Conservation (phyloP, 768 basidiomycete genomes). For the Hericium coralloides region DNA sequence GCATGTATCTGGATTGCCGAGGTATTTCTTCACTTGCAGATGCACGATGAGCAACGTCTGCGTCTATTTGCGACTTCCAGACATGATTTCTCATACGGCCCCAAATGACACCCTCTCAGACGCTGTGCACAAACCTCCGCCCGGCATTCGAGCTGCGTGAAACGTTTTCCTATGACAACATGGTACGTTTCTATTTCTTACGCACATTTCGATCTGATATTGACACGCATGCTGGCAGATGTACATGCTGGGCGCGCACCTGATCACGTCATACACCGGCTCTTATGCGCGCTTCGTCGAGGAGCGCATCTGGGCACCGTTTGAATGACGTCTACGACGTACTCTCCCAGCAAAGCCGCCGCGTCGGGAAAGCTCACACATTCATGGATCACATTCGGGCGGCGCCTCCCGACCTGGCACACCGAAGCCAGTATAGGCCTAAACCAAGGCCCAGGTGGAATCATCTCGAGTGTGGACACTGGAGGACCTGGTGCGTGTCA, state of each 20-base stretch:
- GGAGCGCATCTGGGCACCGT: constrained; percentile 29
- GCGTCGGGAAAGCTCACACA: constrained; percentile 24
- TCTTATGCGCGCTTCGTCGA: constrained; percentile 31
- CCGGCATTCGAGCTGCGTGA: constrained; percentile 29
- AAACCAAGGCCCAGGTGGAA: constrained; percentile 30
- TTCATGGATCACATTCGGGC: constrained; percentile 22
- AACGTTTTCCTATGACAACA: constrained; percentile 30
- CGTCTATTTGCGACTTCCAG: background rate
- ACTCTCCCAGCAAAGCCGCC: constrained; percentile 23
- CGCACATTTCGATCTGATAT: too few relatives aligned
- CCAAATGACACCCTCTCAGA: background rate
- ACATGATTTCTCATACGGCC: constrained; percentile 5
- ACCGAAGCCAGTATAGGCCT: constrained; percentile 17
- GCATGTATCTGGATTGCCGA: constrained; percentile 25
- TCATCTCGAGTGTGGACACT: constrained; percentile 33
- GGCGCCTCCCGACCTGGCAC: constrained; percentile 24
- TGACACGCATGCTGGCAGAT: constrained; percentile 21
- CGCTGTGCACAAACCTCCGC: constrained; percentile 17
- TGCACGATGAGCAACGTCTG: too few relatives aligned
- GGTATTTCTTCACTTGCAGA: constrained; percentile 10
- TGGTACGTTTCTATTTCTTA: constrained; percentile 15
- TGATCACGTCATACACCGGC: constrained; percentile 26
- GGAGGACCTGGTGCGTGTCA: constrained; percentile 31
- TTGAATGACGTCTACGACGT: constrained; percentile 34
- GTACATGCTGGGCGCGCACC: constrained; percentile 26